A percentile compares a stretch with the other conserved stretches of the same genome.
These are phyloP conservation scores for Cercospora sojina DNA, from an alignment of 2,329 filamentous ascomycete species.

Conservation along the genomic window DNA sequence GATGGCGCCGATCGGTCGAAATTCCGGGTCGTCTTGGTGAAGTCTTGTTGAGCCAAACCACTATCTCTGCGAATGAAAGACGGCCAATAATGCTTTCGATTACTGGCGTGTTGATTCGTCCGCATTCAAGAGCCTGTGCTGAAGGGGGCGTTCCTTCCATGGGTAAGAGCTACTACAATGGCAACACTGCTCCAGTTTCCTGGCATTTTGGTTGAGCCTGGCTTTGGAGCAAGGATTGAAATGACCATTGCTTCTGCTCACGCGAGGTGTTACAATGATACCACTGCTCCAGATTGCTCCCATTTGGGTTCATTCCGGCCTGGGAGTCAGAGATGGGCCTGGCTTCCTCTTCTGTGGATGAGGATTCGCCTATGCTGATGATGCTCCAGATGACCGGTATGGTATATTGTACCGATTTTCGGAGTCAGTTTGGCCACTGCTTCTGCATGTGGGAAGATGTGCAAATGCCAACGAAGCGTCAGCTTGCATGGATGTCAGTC, in stretches of 20 bases:
- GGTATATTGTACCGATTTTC: neutral
- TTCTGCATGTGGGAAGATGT: neutral
- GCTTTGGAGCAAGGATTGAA: neutral
- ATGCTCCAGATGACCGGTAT: neutral
- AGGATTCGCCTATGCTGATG: neutral
- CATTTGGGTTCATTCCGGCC: neutral
- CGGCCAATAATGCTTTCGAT: neutral
- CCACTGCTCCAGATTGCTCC: neutral
- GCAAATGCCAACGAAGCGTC: neutral
- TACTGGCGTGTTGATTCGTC: neutral
- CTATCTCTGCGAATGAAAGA: neutral
- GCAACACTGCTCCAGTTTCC: neutral
- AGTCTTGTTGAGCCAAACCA: neutral
- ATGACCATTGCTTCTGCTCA: neutral
- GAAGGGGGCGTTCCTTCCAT: neutral
- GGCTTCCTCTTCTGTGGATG: neutral
- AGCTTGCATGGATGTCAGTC: neutral
- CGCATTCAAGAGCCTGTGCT: neutral
- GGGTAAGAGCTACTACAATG: neutral
- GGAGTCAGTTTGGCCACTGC: neutral
- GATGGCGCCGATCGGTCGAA: neutral
- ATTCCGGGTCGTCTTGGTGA: neutral
- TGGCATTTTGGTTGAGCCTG: neutral
- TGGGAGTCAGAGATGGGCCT: neutral
- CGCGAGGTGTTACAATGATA: neutral